A percentile compares a stretch with the other conserved stretches of the same genome.
Evolutionary conservation across 768 basidiomycete species (phyloP).

Genomic region (Lentinula raphanica): DNA sequence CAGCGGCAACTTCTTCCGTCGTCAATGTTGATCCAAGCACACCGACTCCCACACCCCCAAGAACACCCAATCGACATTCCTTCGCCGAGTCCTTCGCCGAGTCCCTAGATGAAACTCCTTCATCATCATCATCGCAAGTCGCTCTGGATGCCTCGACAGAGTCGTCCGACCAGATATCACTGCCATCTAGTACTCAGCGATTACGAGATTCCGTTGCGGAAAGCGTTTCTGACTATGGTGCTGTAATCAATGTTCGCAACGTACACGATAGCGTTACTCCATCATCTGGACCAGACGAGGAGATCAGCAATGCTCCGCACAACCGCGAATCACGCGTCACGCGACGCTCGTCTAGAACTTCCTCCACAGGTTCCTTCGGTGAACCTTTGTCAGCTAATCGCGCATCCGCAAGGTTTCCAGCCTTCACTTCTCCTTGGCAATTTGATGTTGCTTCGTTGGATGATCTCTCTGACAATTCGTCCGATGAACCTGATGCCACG

Average conservation of each 20-base stretch:
- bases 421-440: slow-evolving; percentile 44
- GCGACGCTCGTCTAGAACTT: slow-evolving; percentile 31
- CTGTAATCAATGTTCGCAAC: background rate
- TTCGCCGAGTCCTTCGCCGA: background rate
- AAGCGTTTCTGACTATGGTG: background rate
- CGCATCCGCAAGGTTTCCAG: slow-evolving; percentile 32
- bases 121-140: background rate
- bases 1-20: background rate
- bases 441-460: slow-evolving; percentile 76
- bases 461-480: slow-evolving; percentile 76
- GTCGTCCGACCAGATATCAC: background rate
- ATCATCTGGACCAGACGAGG: background rate
- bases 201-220: slow-evolving; percentile 1
- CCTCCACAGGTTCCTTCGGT: slow-evolving; percentile 51
- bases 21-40: background rate
- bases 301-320: background rate
- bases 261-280: background rate
- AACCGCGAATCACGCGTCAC: slow-evolving; percentile 9
- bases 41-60: background rate
- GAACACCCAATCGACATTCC: background rate
- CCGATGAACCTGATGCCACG: slow-evolving; percentile 33
- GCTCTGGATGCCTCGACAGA: background rate
- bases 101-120: background rate
- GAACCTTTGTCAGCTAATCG: slow-evolving; percentile 27
- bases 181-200: slow-evolving; percentile 4